Conservation (phyloP, 768 basidiomycete genomes). For the Antrodiella citrinella region DNA sequence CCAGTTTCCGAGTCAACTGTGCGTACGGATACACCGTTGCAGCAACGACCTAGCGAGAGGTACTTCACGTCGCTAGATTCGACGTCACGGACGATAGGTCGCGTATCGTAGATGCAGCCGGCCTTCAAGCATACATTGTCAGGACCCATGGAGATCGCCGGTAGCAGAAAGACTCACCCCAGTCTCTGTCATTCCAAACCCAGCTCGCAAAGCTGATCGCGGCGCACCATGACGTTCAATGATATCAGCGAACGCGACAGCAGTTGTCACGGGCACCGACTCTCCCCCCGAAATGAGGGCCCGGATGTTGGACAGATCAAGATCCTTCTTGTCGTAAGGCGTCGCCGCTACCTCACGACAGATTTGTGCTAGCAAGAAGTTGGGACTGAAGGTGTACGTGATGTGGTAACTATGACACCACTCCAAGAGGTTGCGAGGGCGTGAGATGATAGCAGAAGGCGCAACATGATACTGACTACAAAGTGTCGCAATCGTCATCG, state of each 20-base stretch:
- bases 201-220: conserved; percentile 24
- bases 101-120: conserved; percentile 33
- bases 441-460: conserved; percentile 16
- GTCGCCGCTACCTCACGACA: conserved; percentile 1
- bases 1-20: conserved; percentile 29
- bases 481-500: too few relatives aligned
- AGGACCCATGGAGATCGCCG: too few relatives aligned
- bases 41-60: conserved; percentile 33
- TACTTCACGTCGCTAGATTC: conserved; percentile 10
- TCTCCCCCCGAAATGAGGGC: conserved; percentile 37
- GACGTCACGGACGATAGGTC: conserved; percentile 19
- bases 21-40: conserved; percentile 30
- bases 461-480: conserved; percentile 29
- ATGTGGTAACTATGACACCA: conserved; percentile 26
- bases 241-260: conserved; percentile 27
- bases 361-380: conserved; percentile 33
- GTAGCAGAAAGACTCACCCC: conserved; percentile 22
- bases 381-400: conserved; percentile 31
- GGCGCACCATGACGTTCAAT: conserved; percentile 22
- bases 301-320: conserved; percentile 28
- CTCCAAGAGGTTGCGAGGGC: conserved; percentile 17
- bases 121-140: too few relatives aligned
- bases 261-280: conserved; percentile 31
- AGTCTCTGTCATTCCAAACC: conserved; percentile 40
- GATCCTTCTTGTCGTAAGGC: conserved; percentile 13